Evolutionary conservation across 768 basidiomycete genomes (phyloP), one percentile per base, ranked within the genome.

Genomic region (Pleurotus giganteus): DNA sequence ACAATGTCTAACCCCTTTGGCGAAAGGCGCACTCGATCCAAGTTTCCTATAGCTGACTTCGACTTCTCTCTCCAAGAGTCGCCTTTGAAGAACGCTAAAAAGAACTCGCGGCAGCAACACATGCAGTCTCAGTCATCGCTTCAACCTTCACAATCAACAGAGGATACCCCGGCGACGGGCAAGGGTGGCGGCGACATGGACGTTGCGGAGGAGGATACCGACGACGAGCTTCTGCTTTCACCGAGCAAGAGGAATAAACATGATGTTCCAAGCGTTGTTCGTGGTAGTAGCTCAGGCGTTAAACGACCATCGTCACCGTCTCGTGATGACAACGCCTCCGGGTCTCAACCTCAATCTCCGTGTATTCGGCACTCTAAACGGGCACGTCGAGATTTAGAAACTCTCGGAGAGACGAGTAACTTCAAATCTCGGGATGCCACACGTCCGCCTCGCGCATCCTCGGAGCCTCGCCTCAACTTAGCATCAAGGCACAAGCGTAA

Each of bases 1-100:
- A 71, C 59, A n/a, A 23, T 37, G 28, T 31, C 39, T 32, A 36
- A 42, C 24, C 27, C 54, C 7, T 50, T 50, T 37, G 31, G 31
- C 49, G 52, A 53, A 36, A 55, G 44, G 43, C 63, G 69, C 47
- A 83, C 80, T 15, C 74, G 83, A 61, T 85, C 82, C 43, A 81
- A 82, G 62, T 68, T 79, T 58, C 69, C 71, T 26, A 65, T 81
- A 24, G 70, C 79, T 24, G 74, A 83, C 65, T 66, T 82, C 21
- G 70, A 68, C 37, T 62, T 81, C 44, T 68, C 80, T 27, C 71
- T 69, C 44, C 57, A 74, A 29, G 66, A 70, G 26, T 83, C 81
- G 19, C 81, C 82, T 1, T 69, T 83, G 69, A 83, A 84, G 64
- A 70, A 73, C 61, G 82, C 82, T 47, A 73, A 74, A 46, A 50